These are phyloP conservation scores for Sporobolomyces roseus DNA, from an alignment of 768 basidiomycete genomes.

Conservation along the genomic window DNA sequence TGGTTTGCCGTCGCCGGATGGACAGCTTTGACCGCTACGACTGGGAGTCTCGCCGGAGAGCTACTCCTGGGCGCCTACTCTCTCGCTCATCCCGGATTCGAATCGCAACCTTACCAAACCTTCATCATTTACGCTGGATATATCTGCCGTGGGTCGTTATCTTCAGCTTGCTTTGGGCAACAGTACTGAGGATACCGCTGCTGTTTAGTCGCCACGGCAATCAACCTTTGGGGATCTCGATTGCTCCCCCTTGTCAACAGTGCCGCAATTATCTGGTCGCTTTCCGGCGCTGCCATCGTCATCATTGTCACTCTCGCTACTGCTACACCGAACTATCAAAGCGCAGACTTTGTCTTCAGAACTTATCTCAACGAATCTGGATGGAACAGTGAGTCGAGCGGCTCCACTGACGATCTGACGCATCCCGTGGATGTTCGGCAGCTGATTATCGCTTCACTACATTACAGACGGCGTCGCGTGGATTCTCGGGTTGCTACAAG, in stretches of 20 bases:
- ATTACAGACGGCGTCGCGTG: constrained; percentile 14
- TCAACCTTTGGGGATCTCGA: constrained; percentile 36
- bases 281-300: constrained; percentile 24
- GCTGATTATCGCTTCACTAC: background rate
- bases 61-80: constrained; percentile 25
- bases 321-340: constrained; percentile 36
- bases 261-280: constrained; percentile 35
- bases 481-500: constrained; percentile 43
- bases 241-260: constrained; percentile 32
- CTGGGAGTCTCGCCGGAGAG: constrained; percentile 15
- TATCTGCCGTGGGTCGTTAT: constrained; percentile 9
- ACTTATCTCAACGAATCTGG: constrained; percentile 41
- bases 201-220: constrained; percentile 30
- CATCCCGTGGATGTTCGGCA: too few relatives aligned
- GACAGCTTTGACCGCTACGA: constrained; percentile 33
- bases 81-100: constrained; percentile 22
- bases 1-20: constrained; percentile 40
- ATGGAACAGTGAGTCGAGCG: constrained; percentile 33
- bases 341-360: constrained; percentile 41
- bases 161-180: too few relatives aligned
- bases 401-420: too few relatives aligned
- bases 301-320: constrained; percentile 29
- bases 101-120: constrained; percentile 24
- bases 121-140: constrained; percentile 35
- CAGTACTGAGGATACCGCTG: too few relatives aligned